Percentiles rank a stretch among this genome's conserved stretches.
These are phyloP conservation scores for Vigna reflexopilosa DNA, from an alignment of 306 rosid genomes.

Conservation along the genomic window DNA sequence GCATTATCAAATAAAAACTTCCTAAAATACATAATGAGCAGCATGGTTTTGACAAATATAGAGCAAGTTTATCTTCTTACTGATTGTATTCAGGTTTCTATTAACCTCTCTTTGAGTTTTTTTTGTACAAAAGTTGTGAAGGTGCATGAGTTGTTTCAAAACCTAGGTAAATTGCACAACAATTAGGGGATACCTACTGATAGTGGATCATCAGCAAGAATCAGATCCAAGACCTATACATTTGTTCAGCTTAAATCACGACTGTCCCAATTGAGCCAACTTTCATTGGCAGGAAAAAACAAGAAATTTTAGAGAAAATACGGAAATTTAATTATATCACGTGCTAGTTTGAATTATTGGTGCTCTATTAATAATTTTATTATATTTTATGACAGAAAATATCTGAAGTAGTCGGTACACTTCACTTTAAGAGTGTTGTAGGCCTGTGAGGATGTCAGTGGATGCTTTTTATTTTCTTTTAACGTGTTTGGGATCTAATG, in stretches of 20 bases:
- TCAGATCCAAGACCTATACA: no score
- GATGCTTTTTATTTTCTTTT: conserved; percentile 45
- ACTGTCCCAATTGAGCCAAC: conserved; percentile 18
- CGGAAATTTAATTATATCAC: not conserved
- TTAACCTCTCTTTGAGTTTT: not conserved
- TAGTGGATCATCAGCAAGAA: conserved; percentile 4
- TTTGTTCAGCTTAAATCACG: not conserved
- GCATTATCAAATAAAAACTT: no score
- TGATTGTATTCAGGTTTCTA: not conserved
- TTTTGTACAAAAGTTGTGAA: conserved; percentile 1
- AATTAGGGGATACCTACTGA: not conserved
- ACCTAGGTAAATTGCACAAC: not conserved
- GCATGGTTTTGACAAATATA: not conserved
- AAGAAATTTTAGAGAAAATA: not conserved
- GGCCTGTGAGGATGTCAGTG: conserved; percentile 29
- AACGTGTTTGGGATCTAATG: conserved; percentile 46
- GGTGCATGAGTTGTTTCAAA: conserved; percentile 10
- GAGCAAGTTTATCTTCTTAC: not conserved
- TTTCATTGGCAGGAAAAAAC: not conserved
- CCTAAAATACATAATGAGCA: no score
- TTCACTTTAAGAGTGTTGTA: conserved; percentile 6
- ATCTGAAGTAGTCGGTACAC: conserved; percentile 27
- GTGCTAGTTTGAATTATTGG: not conserved
- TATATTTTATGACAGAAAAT: conserved; percentile 13
- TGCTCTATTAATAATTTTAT: conserved; percentile 20